Evolutionary conservation across 352 stramenopile species (phyloP).

Genomic region (Phytophthora pinifolia): DNA sequence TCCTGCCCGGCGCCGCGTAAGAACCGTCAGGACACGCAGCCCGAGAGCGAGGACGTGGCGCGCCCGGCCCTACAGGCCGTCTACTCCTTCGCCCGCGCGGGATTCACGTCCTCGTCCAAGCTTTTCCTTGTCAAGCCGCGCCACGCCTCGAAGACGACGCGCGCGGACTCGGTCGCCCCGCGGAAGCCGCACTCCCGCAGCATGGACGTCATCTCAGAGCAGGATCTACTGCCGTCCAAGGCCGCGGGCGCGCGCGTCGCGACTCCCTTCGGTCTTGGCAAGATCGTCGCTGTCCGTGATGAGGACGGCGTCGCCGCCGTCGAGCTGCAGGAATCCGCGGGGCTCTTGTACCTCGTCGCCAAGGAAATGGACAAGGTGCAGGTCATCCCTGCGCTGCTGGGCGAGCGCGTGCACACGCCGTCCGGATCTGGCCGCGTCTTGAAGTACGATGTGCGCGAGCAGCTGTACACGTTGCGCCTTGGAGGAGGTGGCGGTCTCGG

Average conservation of each 20-base stretch:
- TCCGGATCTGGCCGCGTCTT: slow-evolving; percentile 57
- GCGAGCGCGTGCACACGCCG: slow-evolving; percentile 62
- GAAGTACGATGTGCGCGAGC: slow-evolving; percentile 42
- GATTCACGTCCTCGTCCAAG: slow-evolving; percentile 43
- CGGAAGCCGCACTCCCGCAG: slow-evolving; percentile 38
- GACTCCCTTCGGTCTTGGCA: slow-evolving; percentile 66
- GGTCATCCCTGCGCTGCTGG: slow-evolving; percentile 53
- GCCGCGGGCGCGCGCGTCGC: slow-evolving; percentile 47
- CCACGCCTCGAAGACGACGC: slow-evolving; percentile 6
- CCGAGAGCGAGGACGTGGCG: slow-evolving; percentile 23
- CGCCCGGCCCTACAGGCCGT: slow-evolving; percentile 33
- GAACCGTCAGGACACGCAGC: slow-evolving; percentile 22
- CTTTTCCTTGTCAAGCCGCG: slow-evolving; percentile 46
- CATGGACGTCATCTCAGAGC: slow-evolving; percentile 46
- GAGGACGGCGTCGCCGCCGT: slow-evolving; percentile 57
- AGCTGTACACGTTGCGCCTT: slow-evolving; percentile 59
- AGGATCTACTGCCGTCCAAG: slow-evolving; percentile 37
- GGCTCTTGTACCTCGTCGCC: slow-evolving; percentile 29
- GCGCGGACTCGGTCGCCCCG: background rate
- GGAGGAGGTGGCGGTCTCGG: slow-evolving; percentile 27
- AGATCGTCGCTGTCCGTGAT: slow-evolving; percentile 47
- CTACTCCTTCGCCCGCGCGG: slow-evolving; percentile 59
- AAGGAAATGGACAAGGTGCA: slow-evolving; percentile 48
- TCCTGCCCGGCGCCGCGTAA: slow-evolving; percentile 31
- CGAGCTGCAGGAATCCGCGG: slow-evolving; percentile 37